A percentile compares a stretch with the other conserved stretches of the same genome.
Conservation (phyloP, 306 rosid genomes). For the Sechiopsis laciniata region DNA sequence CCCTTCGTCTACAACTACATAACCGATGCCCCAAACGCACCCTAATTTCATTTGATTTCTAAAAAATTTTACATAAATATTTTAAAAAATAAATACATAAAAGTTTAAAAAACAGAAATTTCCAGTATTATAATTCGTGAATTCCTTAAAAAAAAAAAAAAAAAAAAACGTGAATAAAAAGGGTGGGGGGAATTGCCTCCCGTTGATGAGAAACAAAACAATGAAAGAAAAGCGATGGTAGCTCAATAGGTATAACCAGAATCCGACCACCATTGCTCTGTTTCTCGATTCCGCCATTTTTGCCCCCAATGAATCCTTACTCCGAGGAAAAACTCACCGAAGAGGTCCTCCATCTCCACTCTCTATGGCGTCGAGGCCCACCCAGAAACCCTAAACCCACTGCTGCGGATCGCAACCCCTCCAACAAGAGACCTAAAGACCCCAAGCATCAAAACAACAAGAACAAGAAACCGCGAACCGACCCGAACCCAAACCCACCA, state of each 20-base stretch:
- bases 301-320: slow-evolving; percentile 33
- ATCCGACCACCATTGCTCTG: not conserved
- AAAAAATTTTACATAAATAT: too few relatives aligned
- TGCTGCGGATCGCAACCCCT: not conserved
- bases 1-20: too few relatives aligned
- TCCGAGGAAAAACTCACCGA: slow-evolving; percentile 33
- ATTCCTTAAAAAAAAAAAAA: too few relatives aligned
- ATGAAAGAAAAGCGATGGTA: not conserved
- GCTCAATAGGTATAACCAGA: not conserved
- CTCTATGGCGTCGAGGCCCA: slow-evolving; percentile 70
- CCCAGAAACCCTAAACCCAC: slow-evolving; percentile 25
- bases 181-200: too few relatives aligned
- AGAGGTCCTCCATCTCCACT: slow-evolving; percentile 55
- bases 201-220: not conserved
- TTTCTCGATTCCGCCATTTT: not conserved
- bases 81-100: too few relatives aligned
- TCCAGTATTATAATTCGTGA: too few relatives aligned
- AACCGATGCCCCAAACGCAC: too few relatives aligned
- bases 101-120: too few relatives aligned
- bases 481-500: slow-evolving; percentile 15
- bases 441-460: not conserved
- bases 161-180: too few relatives aligned
- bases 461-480: slow-evolving; percentile 21
- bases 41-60: too few relatives aligned
- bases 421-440: slow-evolving; percentile 1